Evolutionary conservation across 192 early-diverging fungal genomes (phyloP), one percentile per base, ranked within the genome.

Genomic region (Lunasporangiospora selenospora): DNA sequence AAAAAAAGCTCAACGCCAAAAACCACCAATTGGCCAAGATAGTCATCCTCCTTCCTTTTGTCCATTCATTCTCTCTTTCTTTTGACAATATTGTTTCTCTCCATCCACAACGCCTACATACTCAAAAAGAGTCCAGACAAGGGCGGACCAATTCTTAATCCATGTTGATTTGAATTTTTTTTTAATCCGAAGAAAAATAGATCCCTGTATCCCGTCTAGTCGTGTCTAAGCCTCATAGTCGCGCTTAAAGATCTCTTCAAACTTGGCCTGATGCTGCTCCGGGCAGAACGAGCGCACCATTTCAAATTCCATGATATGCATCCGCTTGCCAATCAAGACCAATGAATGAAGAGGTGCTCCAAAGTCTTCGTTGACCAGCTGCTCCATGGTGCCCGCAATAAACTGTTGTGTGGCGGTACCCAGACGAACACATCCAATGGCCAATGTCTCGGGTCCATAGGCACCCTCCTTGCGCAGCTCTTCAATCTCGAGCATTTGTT

Each of bases 261-360:
- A 88, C 12, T 57, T 65, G 19, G 77, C 77, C n/a, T 77, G 71
- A 58, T 91, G 82, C 36, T 91, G 75, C 36, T 73, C 69, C 12
- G 69, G 69, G 9, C 93, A 93, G 80, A 89, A 91, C 30, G 81
- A 82, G 50, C 87, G 81, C 54, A 99, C 77, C 57, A 94, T 85
- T 42, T 98, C 93, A 16, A 90, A 90, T 75, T 99, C 97, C 75
- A 99, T 84, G 54, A 91, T 81, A 73, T 99, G 97, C 89, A 99
- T 92, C 53, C 84, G 80, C 42, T 79, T 82, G 23, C 97, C 97
- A 31, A 95, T 84, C 40, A 99, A 62, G 9, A 99, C 89, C 23
- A 99, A 83, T 12, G 95, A 96, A 80, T 99, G 97, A 73, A 99
- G 75, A 29, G 97, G 97, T 34, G 77, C 81, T 23, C 97, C 97